Conservation (phyloP, 805 yeast genomes). For the Sungouiella thailandica region DNA sequence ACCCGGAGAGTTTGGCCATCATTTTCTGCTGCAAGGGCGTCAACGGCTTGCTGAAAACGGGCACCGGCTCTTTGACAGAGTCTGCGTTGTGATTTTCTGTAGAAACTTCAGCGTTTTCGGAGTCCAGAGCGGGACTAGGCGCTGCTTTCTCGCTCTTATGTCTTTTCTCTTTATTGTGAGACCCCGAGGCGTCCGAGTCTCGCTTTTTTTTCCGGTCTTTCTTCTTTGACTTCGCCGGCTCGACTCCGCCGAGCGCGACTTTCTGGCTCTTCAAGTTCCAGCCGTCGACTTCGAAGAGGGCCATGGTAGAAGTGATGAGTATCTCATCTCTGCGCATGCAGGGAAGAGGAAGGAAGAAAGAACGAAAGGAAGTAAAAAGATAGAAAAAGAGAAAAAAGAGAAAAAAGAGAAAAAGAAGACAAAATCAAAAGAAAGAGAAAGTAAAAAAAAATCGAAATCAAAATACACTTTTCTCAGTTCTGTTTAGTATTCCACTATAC, state of each 20-base stretch:
- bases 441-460: no score
- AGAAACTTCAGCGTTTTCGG: not conserved
- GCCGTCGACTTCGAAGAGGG: constrained; percentile 75
- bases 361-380: no score
- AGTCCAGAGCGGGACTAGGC: not conserved
- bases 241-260: constrained; percentile 43
- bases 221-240: constrained; percentile 18
- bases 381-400: no score
- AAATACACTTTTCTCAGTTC: no score
- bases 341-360: no score
- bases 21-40: constrained; percentile 92
- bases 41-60: constrained; percentile 37
- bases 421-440: no score
- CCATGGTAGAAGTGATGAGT: constrained; percentile 36
- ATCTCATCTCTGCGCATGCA: constrained; percentile 3
- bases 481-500: no score
- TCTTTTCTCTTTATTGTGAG: not conserved
- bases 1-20: constrained; percentile 92
- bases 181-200: not conserved
- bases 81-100: constrained; percentile 9
- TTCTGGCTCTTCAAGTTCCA: constrained; percentile 62
- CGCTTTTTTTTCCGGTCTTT: constrained; percentile 7
- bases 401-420: no score
- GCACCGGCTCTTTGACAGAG: no score
- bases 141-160: not conserved